Evolutionary conservation across 78 protist species (phyloP), one percentile per base, ranked within the genome.

Genomic region (Dictyostelium firmibasis): DNA sequence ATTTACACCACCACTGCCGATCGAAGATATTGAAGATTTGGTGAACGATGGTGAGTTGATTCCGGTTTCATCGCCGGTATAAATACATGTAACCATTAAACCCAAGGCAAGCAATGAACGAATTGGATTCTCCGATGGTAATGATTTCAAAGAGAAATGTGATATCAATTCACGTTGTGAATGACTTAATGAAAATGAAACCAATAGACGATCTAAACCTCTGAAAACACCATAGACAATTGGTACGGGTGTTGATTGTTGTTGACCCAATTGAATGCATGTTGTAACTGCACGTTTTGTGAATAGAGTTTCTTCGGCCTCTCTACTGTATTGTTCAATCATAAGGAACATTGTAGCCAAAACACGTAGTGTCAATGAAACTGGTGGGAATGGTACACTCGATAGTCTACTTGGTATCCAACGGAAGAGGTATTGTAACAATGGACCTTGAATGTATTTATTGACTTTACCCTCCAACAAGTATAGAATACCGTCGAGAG

Each of bases 11-110:
- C 74, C 29, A 23, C 38, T 76, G 38, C 75, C 50, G n/a, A 53
- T 50, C 0, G 85, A 64, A 3, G 83, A 36, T 0, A 64, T 41
- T 6, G 94, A 81, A 67, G 94, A 81, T 35, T 81, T 89, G 1
- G 67, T 77, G 33, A 50, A 25, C 20, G 62, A 33, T 10, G 75
- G 43, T 35, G 94, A 44, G 4, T 78, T 76, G 9, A 76, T 62
- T 33, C 94, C 87, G 25, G 94, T 89, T 69, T 89, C 94, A 44
- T 89, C 94, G 11, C 94, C 94, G 2, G 94, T 89, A 53, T 89
- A 89, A 14, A 89, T 89, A 29, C 94, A 89, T 0, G 94, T 89
- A 38, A 89, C 84, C 94, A 89, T 89, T 35, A 89, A 20, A 29
- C 85, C 94, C 35, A 89, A 60, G 5, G 86, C 94, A 20, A 89